Evolutionary conservation across 768 basidiomycete genomes (phyloP), one percentile per base, ranked within the genome.

Genomic region (Clitopilus passeckerianus): DNA sequence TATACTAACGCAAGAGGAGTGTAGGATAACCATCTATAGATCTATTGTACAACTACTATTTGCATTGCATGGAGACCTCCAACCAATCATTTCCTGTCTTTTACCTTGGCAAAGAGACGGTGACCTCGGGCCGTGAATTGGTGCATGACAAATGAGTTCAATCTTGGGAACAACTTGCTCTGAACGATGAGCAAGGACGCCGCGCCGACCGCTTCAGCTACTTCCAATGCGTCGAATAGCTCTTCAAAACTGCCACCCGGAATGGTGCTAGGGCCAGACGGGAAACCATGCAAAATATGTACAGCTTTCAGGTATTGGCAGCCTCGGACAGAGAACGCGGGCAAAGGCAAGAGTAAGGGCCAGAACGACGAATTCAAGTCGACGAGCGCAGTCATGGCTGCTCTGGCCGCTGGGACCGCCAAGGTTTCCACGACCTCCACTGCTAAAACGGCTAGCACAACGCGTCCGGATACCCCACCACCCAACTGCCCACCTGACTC

Each of bases 281-380:
- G 96, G 18, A 97, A 95, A 71, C 93, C 92, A 0, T 98, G 96
- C 80, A 96, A 93, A 75, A 86, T 91, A 27, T 95, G 94, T 66
- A 90, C 86, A 22, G 87, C 89, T 30, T 92, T 91, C 72, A 84
- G 87, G 23, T 74, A 84, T 66, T 91, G 87, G 86, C 81, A 79
- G 53, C 83, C 83, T 6, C 68, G 71, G 24, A 71, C 74, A 15
- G 70, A 74, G 27, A 72, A 65, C 53, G 62, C 76, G 44, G 41
- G 56, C 35, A 27, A 65, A 71, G 53, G 66, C 33, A 57, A 67
- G 60, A 55, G 60, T 55, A 64, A 60, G 23, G 59, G 70, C 63
- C 61, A 68, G 62, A 63, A 57, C 57, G 58, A 53, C 60, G 64
- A 57, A 46, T 60, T 52, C 57, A 60, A 58, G 57, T 60, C 61